Conservation (phyloP, 2,329 filamentous ascomycete species). For the Cryphonectria parasitica region DNA sequence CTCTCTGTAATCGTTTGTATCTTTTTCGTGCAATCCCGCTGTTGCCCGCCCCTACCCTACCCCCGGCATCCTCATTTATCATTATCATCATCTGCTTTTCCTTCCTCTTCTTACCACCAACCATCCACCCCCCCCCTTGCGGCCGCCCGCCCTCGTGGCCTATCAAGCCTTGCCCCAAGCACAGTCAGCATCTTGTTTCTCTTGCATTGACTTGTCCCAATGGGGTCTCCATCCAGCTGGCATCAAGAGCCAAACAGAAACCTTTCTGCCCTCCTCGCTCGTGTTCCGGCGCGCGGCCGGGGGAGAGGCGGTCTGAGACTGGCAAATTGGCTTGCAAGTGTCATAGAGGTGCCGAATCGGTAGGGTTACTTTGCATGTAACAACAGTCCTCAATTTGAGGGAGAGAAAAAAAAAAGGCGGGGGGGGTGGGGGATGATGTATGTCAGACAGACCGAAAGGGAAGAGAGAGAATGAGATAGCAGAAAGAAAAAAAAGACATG, state of each 20-base stretch:
- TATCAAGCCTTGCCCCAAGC: conserved; percentile 23
- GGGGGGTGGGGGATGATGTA: not conserved
- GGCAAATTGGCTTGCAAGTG: conserved; percentile 3
- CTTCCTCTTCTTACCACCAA: too few relatives aligned
- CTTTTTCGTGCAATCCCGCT: not conserved
- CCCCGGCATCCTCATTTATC: not conserved
- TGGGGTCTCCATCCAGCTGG: conserved; percentile 9
- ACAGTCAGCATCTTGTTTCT: conserved; percentile 29
- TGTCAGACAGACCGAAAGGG: not conserved
- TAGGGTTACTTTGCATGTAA: conserved; percentile 1
- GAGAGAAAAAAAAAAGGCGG: too few relatives aligned
- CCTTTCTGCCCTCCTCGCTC: not conserved
- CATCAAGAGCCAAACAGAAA: conserved; percentile 5
- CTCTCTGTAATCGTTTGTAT: too few relatives aligned
- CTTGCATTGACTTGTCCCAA: conserved; percentile 16
- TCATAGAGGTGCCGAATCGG: conserved; percentile 4
- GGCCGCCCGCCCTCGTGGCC: conserved; percentile 9
- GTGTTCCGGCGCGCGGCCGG: not conserved
- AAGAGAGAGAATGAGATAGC: not conserved
- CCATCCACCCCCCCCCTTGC: not conserved
- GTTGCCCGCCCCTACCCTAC: not conserved
- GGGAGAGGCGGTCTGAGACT: conserved; percentile 1
- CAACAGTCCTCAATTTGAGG: not conserved
- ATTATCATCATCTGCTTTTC: not conserved
- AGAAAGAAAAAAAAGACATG: not conserved